Evolutionary conservation across 2,329 filamentous ascomycete genomes (phyloP).

Genomic region (Cladosporium sp.): DNA sequence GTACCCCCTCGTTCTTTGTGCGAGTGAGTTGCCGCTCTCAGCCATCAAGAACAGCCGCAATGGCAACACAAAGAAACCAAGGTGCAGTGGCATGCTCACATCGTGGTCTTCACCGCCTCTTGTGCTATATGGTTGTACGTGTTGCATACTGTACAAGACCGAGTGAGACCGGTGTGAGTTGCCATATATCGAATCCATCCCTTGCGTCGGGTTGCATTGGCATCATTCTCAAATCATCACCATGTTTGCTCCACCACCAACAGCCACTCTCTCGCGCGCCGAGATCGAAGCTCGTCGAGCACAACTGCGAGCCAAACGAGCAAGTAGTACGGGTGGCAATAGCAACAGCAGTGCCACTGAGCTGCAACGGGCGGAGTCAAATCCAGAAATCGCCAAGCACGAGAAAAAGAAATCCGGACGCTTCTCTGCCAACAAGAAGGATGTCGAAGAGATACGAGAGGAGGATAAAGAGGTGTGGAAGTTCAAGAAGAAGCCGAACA

Average conservation of each 20-base stretch:
- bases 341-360: constrained; percentile 4
- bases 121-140: background rate
- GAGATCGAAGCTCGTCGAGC: constrained; percentile 12
- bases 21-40: constrained; percentile 4
- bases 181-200: background rate
- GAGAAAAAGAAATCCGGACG: constrained; percentile 7
- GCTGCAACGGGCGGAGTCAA: background rate
- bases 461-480: constrained; percentile 7
- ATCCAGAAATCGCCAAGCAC: background rate
- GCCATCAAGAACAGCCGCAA: background rate
- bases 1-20: constrained; percentile 3
- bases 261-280: constrained; percentile 8
- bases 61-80: constrained; percentile 10
- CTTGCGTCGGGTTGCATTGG: background rate
- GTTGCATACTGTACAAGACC: background rate
- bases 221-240: background rate
- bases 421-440: constrained; percentile 1
- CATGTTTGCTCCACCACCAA: constrained; percentile 13
- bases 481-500: background rate
- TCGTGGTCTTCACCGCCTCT: background rate
- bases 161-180: too few species aligned
- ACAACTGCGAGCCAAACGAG: constrained; percentile 6
- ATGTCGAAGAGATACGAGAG: constrained; percentile 10
- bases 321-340: background rate
- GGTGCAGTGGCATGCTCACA: constrained; percentile 1